Percentiles rank a stretch among this genome's conserved stretches.
These are phyloP conservation scores for Coemansia sp. DNA, from an alignment of 192 early-diverging fungal species.

Conservation along the genomic window DNA sequence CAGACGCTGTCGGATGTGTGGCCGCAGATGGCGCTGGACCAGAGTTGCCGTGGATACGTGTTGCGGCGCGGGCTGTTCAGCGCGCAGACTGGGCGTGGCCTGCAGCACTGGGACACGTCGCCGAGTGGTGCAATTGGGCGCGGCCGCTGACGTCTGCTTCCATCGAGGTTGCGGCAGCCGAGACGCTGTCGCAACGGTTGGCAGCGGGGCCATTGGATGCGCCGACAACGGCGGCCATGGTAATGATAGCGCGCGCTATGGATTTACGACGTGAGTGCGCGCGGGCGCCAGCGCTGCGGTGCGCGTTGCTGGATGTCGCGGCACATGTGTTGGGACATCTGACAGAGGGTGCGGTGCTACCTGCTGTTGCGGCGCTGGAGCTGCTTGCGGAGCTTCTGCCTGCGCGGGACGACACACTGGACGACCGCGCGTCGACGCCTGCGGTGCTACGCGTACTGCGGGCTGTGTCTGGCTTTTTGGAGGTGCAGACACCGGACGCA, in stretches of 20 bases:
- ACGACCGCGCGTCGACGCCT: constrained; percentile 16
- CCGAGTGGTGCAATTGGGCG: constrained; percentile 41
- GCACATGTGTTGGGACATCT: constrained; percentile 1
- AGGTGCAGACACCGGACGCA: no score
- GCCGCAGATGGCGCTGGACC: background rate
- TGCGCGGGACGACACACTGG: constrained; percentile 7
- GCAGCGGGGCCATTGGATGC: background rate
- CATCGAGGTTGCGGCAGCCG: constrained; percentile 26
- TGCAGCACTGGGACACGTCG: constrained; percentile 25
- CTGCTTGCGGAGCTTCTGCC: constrained; percentile 44
- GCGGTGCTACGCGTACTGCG: constrained; percentile 6
- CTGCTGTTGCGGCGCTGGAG: constrained; percentile 26
- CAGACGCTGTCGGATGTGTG: constrained; percentile 13
- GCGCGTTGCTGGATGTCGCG: constrained; percentile 25
- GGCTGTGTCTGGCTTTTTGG: background rate
- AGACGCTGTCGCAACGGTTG: constrained; percentile 21
- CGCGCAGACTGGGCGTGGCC: constrained; percentile 20
- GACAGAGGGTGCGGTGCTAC: background rate
- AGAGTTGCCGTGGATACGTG: background rate
- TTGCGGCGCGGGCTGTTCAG: background rate
- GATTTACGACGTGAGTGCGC: constrained; percentile 23
- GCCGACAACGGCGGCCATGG: background rate
- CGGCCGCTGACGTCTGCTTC: constrained; percentile 9
- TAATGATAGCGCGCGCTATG: constrained; percentile 19
- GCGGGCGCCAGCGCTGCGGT: constrained; percentile 33